phyloP scores from a whole-genome alignment of 2,329 filamentous ascomycete species.

The Aureobasidium melanogenum region DNA sequence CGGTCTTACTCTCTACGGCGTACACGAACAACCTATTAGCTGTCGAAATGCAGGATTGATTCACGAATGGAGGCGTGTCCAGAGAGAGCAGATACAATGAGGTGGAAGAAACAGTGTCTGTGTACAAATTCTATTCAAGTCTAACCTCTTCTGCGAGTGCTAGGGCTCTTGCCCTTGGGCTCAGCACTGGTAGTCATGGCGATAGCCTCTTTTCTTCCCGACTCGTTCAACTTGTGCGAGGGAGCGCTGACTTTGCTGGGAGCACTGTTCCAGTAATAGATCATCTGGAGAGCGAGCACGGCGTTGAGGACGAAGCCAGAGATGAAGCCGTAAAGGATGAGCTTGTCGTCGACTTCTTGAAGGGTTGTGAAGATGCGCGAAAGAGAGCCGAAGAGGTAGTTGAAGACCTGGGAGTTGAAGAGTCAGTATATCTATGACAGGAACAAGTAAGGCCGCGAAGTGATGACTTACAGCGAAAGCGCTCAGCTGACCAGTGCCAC shows the following conservation, averaged over 20 bases:
- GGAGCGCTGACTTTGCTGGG: slow-evolving; percentile 27
- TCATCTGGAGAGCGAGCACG: slow-evolving; percentile 79
- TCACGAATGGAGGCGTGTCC: too few relatives aligned
- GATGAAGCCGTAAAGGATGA: slow-evolving; percentile 91
- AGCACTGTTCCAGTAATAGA: slow-evolving; percentile 85
- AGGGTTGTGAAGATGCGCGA: slow-evolving; percentile 95
- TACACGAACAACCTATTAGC: background rate
- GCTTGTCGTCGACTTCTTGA: slow-evolving; percentile 92
- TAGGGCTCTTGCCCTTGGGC: slow-evolving; percentile 42
- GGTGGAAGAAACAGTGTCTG: background rate
- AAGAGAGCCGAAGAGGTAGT: slow-evolving; percentile 87
- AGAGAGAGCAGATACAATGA: too few relatives aligned
- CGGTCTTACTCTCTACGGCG: background rate
- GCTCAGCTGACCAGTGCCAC: slow-evolving; percentile 88
- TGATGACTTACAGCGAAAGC: slow-evolving; percentile 73
- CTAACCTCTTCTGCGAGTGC: slow-evolving; percentile 47
- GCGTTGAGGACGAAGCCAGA: slow-evolving; percentile 85
- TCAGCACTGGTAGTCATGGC: slow-evolving; percentile 21
- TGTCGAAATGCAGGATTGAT: too few relatives aligned
- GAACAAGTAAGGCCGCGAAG: background rate
- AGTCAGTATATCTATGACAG: background rate
- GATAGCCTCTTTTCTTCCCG: slow-evolving; percentile 26
- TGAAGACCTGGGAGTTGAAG: slow-evolving; percentile 69
- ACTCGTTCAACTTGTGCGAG: slow-evolving; percentile 31
- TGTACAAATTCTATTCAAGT: background rate